Percentiles rank a stretch among this genome's conserved stretches.
These are phyloP conservation scores for Coix lacrymajobi DNA, from an alignment of 176 grass and related monocot species.

Conservation along the genomic window DNA sequence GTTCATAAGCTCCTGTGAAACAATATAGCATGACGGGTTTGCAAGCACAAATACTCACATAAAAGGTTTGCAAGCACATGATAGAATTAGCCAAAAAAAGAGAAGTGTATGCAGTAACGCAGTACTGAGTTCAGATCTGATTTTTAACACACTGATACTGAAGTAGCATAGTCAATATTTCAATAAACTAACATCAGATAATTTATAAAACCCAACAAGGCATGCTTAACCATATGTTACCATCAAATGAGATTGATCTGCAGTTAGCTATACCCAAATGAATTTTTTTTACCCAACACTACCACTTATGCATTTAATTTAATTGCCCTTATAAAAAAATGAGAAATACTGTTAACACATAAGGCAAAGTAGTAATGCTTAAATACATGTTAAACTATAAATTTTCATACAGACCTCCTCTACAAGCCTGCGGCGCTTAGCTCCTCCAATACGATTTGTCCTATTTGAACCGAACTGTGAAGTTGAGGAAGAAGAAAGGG, in stretches of 20 bases:
- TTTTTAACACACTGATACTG: neutral
- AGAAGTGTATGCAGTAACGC: neutral
- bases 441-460: conserved; percentile 75
- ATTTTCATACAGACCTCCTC: conserved; percentile 68
- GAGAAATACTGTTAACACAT: neutral
- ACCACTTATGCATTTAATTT: neutral
- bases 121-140: conserved; percentile 2
- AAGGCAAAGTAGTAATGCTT: neutral
- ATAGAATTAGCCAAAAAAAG: neutral
- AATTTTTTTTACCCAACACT: neutral
- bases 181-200: neutral
- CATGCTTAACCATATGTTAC: conserved; percentile 9
- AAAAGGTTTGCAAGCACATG: neutral
- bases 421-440: conserved; percentile 69
- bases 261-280: neutral
- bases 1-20: neutral
- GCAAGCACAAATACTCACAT: neutral
- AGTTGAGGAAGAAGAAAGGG: conserved; percentile 57
- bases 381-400: conserved; percentile 1
- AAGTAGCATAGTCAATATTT: neutral
- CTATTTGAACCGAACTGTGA: conserved; percentile 76
- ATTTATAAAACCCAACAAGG: neutral
- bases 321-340: neutral
- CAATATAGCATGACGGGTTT: no score
- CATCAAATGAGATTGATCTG: neutral